A percentile compares a stretch with the other conserved stretches of the same genome.
Evolutionary conservation across 2,329 filamentous ascomycete species (phyloP).

Genomic region (Trichoderma sp.): DNA sequence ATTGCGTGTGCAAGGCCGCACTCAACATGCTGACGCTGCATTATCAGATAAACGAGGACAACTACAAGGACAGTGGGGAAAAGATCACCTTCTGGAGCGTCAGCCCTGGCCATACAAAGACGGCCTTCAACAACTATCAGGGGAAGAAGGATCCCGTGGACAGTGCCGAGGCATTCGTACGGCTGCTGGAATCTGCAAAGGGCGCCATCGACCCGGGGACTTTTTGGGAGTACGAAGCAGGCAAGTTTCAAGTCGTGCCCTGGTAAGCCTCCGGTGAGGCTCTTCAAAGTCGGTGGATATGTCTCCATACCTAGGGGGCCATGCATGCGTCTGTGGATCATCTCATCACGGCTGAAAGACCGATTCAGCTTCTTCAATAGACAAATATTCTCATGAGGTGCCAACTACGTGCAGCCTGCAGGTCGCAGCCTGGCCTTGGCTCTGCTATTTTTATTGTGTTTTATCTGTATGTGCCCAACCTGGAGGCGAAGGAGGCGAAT

Average conservation of each 20-base stretch:
- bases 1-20: slow-evolving; percentile 23
- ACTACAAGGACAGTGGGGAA: neutral
- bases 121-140: slow-evolving; percentile 23
- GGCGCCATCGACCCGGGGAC: slow-evolving; percentile 2
- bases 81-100: slow-evolving; percentile 23
- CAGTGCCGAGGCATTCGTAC: slow-evolving; percentile 11
- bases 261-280: slow-evolving; percentile 2
- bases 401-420: neutral
- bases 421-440: neutral
- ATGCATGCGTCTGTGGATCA: neutral
- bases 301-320: neutral
- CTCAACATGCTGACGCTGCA: slow-evolving; percentile 26
- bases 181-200: slow-evolving; percentile 9
- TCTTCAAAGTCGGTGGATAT: neutral
- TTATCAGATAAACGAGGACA: slow-evolving; percentile 17
- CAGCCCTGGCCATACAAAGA: slow-evolving; percentile 24
- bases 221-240: slow-evolving; percentile 17
- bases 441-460: neutral
- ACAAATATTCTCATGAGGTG: neutral
- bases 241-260: neutral
- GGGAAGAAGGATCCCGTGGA: slow-evolving; percentile 16
- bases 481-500: neutral
- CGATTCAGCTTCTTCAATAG: neutral
- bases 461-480: neutral
- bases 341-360: neutral